phyloP scores from a whole-genome alignment of 306 rosid genomes.

The Sechiopsis laciniata region DNA sequence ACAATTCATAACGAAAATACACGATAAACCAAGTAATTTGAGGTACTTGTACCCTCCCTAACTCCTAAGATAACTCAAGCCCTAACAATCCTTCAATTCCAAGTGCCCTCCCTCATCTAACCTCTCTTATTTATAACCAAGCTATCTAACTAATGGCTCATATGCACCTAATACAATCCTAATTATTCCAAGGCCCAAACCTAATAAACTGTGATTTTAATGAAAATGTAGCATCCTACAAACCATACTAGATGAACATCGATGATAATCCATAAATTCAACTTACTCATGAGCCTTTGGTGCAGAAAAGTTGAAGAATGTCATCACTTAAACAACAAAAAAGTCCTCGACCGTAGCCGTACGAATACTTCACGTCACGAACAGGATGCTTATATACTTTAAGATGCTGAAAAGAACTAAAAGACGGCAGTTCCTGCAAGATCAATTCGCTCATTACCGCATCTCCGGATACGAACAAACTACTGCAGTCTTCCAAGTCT shows the following conservation, averaged over 20 bases:
- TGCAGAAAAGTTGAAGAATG: slow-evolving; percentile 49
- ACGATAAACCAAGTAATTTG: no score
- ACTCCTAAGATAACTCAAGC: no score
- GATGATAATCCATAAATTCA: not conserved
- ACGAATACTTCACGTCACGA: slow-evolving; percentile 68
- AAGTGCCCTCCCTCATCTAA: no score
- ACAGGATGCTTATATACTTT: slow-evolving; percentile 39
- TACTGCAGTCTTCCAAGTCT: slow-evolving; percentile 30
- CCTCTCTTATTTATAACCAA: no score
- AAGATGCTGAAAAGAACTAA: slow-evolving; percentile 48
- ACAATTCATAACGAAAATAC: no score
- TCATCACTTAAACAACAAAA: slow-evolving; percentile 59
- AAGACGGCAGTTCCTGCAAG: slow-evolving; percentile 74
- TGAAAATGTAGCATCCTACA: not conserved
- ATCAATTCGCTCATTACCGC: slow-evolving; percentile 45
- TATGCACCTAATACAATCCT: no score
- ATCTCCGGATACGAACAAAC: slow-evolving; percentile 59
- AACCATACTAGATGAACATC: not conserved
- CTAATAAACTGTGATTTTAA: not conserved
- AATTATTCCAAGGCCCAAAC: no score
- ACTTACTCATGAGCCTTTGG: slow-evolving; percentile 31
- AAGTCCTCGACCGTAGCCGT: slow-evolving; percentile 33
- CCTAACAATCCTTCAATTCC: no score
- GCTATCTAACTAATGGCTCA: no score
- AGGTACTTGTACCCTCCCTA: no score